Evolutionary conservation across 306 rosid species (phyloP).

Genomic region (Cucurbita argyrosperma): DNA sequence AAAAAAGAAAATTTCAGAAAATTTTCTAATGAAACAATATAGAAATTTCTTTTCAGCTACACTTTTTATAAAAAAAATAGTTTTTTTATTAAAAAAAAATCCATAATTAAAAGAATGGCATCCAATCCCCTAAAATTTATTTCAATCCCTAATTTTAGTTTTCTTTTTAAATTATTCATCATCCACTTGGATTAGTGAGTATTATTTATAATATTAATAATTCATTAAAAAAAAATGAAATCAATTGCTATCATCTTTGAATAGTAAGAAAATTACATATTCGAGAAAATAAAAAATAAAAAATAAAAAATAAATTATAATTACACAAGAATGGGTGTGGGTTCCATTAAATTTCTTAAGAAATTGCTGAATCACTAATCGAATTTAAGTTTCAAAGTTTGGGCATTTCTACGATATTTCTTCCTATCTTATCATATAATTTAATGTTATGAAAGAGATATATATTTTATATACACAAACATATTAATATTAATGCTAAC

Average conservation of each 20-base stretch:
- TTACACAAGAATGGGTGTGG: not conserved
- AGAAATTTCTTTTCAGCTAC: not conserved
- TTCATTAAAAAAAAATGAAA: not conserved
- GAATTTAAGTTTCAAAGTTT: not conserved
- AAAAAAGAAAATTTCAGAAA: not conserved
- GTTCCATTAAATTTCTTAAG: slow-evolving; percentile 4
- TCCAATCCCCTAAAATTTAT: not conserved
- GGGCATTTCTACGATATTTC: not conserved
- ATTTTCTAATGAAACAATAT: not conserved
- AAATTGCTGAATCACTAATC: not conserved
- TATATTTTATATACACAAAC: too few relatives aligned
- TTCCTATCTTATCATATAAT: not conserved
- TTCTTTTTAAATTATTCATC: not conserved
- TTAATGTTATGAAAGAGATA: too few relatives aligned
- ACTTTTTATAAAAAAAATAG: not conserved
- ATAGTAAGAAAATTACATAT: not conserved
- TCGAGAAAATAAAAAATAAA: not conserved
- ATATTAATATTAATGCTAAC: too few relatives aligned
- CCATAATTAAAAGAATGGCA: not conserved
- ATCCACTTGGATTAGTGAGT: not conserved
- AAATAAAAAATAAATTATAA: not conserved
- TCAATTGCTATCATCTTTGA: not conserved
- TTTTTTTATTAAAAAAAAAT: not conserved
- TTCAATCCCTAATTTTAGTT: not conserved
- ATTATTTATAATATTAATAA: not conserved